phyloP scores from a whole-genome alignment of 2,329 filamentous ascomycete species.

The Aspergillus quadricinctus region DNA sequence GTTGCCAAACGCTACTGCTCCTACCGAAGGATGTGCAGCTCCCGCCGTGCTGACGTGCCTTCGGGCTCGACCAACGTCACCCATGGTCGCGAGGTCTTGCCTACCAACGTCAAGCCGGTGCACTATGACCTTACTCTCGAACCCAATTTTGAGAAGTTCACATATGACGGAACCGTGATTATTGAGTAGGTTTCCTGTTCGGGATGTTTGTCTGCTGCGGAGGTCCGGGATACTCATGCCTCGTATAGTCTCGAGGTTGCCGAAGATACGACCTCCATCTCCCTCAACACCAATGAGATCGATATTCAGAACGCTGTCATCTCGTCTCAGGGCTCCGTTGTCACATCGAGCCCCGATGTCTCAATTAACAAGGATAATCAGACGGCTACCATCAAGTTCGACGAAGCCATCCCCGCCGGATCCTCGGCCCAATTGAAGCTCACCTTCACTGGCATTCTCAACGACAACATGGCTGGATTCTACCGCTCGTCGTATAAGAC shows the following conservation, averaged over 20 bases:
- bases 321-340: slow-evolving; percentile 50
- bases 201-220: not conserved
- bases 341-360: slow-evolving; percentile 62
- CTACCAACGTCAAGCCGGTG: slow-evolving; percentile 82
- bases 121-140: slow-evolving; percentile 92
- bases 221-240: slow-evolving; percentile 3
- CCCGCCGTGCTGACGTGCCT: slow-evolving; percentile 52
- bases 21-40: slow-evolving; percentile 71
- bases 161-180: slow-evolving; percentile 75
- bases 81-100: slow-evolving; percentile 75
- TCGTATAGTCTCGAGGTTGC: slow-evolving; percentile 65
- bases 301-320: slow-evolving; percentile 73
- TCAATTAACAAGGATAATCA: slow-evolving; percentile 75
- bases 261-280: slow-evolving; percentile 78
- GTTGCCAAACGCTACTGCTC: slow-evolving; percentile 61
- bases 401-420: slow-evolving; percentile 66
- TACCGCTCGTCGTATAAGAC: slow-evolving; percentile 93
- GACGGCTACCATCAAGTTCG: slow-evolving; percentile 75
- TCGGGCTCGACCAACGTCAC: slow-evolving; percentile 56
- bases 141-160: slow-evolving; percentile 82
- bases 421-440: slow-evolving; percentile 73
- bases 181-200: slow-evolving; percentile 61
- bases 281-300: slow-evolving; percentile 82
- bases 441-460: slow-evolving; percentile 73
- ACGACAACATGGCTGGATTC: slow-evolving; percentile 96